Evolutionary conservation across 768 basidiomycete genomes (phyloP), one percentile per base, ranked within the genome.

Genomic region (Rhodotorula kratochvilovae): DNA sequence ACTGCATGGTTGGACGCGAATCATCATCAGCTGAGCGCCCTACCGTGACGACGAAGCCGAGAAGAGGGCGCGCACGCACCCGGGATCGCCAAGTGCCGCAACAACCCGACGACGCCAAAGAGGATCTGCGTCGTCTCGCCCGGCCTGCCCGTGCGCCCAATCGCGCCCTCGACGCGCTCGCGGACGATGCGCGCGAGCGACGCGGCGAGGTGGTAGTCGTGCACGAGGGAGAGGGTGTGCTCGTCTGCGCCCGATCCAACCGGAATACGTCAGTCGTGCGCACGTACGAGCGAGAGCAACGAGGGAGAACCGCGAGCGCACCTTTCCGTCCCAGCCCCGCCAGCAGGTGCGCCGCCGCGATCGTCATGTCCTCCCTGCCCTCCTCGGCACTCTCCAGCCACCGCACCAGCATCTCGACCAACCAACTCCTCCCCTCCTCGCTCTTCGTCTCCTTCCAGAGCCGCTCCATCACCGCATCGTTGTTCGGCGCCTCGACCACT

Each of bases 21-120:
- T 45, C 12, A 2, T 19, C 23, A 12, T 45, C n/a, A 25, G 6
- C 7, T 3, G 5, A 0, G 5, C 7, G 4, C 21, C 7, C 4
- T 5, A n/a, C n/a, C n/a, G n/a, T n/a, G n/a, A n/a, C 16, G 15
- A 5, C 2, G 1, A 29, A 11, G 35, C n/a, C 15, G 12, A 23
- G 5, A 45, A 31, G 29, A 13, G 45, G 23, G 35, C 2, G 12
- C 21, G 19, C 53, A 65, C 70, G 56, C 48, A 74, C 77, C 68
- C 0, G 81, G 78, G 13, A 82, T 78, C 5, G 91, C 87, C 4
- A 99, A 83, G 78, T 97, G 90, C 79, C 92, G 90, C 53, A 97
- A 83, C 48, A 98, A 82, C 36, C 91, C 91, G 35, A 95, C 83
- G 67, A 90, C 86, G 25, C 90, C 92, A 77, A 97, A 93, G 79